Percentiles rank a stretch among this genome's conserved stretches.
Conservation (phyloP, 441 rosid species). For the Flueggea neowawraea region DNA sequence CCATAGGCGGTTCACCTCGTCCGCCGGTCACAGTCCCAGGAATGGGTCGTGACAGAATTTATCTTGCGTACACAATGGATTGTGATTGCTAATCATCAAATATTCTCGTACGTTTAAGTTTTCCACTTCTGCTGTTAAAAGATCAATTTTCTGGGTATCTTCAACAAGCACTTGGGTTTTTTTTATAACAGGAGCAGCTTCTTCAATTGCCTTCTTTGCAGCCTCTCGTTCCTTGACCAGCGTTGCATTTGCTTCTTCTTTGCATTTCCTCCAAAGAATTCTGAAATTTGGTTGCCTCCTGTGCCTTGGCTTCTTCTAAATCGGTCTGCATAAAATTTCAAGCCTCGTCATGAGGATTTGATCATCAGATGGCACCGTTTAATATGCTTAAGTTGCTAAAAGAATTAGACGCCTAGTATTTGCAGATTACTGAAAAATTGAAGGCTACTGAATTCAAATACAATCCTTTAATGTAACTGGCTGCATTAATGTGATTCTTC, state of each 20-base stretch:
- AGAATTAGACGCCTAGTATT: background rate
- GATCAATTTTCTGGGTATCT: constrained; percentile 79
- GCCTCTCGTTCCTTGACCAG: constrained; percentile 72
- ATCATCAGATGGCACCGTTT: constrained; percentile 4
- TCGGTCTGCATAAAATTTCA: constrained; percentile 54
- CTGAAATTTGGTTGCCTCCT: constrained; percentile 76
- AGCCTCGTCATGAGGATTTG: constrained; percentile 22
- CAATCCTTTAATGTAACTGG: background rate
- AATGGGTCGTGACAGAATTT: no score
- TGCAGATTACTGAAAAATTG: no score
- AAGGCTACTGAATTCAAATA: constrained; percentile 1
- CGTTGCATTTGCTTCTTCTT: constrained; percentile 68
- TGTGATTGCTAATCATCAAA: background rate
- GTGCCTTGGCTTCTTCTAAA: constrained; percentile 83
- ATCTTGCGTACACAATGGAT: no score
- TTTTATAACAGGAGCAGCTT: constrained; percentile 86
- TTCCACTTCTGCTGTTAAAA: constrained; percentile 76
- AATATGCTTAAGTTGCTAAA: constrained; percentile 4
- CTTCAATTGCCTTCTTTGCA: constrained; percentile 77
- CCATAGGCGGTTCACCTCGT: no score
- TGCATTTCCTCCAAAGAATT: constrained; percentile 66
- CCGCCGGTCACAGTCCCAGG: no score
- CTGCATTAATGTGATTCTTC: no score
- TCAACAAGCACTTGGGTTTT: constrained; percentile 92
- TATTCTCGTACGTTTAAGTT: constrained; percentile 57